A percentile compares a stretch with the other conserved stretches of the same genome.
phyloP scores from a whole-genome alignment of 1,284 basidiomycete genomes.

The Fistulinella cinereoalba region DNA sequence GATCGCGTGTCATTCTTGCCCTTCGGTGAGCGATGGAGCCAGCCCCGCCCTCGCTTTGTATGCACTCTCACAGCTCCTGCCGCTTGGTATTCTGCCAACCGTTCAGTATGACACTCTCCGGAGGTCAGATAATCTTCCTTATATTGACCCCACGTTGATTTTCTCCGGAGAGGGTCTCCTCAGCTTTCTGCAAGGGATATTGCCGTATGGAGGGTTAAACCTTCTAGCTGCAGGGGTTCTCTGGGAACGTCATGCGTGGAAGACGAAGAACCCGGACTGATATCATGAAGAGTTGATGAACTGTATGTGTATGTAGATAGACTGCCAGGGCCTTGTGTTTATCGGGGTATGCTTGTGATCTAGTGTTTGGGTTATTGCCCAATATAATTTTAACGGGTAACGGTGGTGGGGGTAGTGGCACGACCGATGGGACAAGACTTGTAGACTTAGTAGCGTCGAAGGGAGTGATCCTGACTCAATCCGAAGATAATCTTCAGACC shows the following conservation, averaged over 20 bases:
- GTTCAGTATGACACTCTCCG: slow-evolving; percentile 18
- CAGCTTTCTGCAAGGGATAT: slow-evolving; percentile 1
- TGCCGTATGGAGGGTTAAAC: slow-evolving; percentile 35
- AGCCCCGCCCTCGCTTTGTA: slow-evolving; percentile 23
- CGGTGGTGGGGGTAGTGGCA: background rate
- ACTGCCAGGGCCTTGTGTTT: slow-evolving; percentile 1
- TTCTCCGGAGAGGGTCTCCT: slow-evolving; percentile 11
- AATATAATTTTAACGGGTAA: background rate
- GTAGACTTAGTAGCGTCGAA: slow-evolving; percentile 1
- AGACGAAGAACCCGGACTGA: slow-evolving; percentile 10
- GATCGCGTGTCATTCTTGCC: background rate
- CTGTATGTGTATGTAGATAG: slow-evolving; percentile 9
- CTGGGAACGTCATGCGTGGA: slow-evolving; percentile 37
- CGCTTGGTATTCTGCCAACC: slow-evolving; percentile 24
- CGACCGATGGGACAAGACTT: slow-evolving; percentile 1
- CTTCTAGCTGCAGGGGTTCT: slow-evolving; percentile 40
- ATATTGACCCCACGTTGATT: slow-evolving; percentile 14
- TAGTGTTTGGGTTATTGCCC: slow-evolving; percentile 26
- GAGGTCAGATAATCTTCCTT: background rate
- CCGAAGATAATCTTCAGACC: slow-evolving; percentile 18
- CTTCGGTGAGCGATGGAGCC: slow-evolving; percentile 15
- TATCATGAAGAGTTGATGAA: slow-evolving; percentile 1
- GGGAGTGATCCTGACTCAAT: slow-evolving; percentile 9
- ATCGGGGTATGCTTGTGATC: background rate
- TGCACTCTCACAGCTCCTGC: slow-evolving; percentile 32